Evolutionary conservation across 441 rosid genomes (phyloP), one percentile per base, ranked within the genome.

Genomic region (Pelargonium australe): DNA sequence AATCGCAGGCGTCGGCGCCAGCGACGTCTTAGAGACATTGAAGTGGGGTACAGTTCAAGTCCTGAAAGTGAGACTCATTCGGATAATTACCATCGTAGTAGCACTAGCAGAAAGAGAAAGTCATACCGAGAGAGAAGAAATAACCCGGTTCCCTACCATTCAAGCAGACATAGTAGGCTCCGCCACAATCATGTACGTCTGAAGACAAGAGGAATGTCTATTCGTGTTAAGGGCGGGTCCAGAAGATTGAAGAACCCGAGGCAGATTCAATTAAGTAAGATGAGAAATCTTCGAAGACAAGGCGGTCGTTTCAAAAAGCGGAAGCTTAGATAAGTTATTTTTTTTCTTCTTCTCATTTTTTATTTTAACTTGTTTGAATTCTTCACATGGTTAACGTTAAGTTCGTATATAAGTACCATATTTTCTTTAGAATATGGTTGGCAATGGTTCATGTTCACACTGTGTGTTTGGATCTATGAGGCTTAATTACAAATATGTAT

Each of bases 1-100:
- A 58, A 68, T 68, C 80, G 75, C 1, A 73, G 69, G 2, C 34
- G 73, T n/a, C 74, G 2, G 31, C 31, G 31, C 31, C 31, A 28
- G 64, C 8, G 31, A 3, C 72, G 70, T n/a, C 72, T 76, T 64
- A 71, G 13, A 63, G 94, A 89, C 72, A 55, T 82, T 10, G 91
- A 89, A 72, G 79, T 61, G 3, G 84, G 79, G 1, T 64, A 43
- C 16, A 64, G 66, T 19, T 71, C 78, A 4, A 79, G 78, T 31
- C 75, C 67, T 4, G 76, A 73, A 66, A 68, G 67, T 37, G 82
- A 72, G 60, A 28, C 31, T 28, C 31, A 28, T 28, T 28, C 31
- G 4, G 68, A 75, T 9, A 65, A 61, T 34, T 63, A 47, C 67
- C 23, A 7, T 62, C 75, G 31, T 28, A 28, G 31, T 28, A 28